phyloP scores from a whole-genome alignment of 306 rosid species.

The Senna tora region DNA sequence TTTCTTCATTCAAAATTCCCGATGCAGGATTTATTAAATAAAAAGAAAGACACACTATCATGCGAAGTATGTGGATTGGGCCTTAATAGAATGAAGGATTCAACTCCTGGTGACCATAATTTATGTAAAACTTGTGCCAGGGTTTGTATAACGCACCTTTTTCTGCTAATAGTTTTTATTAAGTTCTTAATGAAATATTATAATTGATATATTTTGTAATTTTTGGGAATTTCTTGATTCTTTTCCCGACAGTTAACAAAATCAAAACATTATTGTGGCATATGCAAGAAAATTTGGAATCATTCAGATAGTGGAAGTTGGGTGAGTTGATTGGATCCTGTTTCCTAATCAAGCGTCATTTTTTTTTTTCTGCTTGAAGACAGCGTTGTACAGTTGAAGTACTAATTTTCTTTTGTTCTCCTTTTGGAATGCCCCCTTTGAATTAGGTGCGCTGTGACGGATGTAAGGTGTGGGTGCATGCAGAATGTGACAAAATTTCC shows the following conservation, averaged over 20 bases:
- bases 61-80: constrained; percentile 80
- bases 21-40: constrained; percentile 59
- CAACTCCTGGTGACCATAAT: constrained; percentile 54
- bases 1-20: constrained; percentile 32
- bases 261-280: constrained; percentile 91
- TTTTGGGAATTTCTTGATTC: constrained; percentile 24
- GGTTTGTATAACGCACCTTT: constrained; percentile 58
- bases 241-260: constrained; percentile 64
- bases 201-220: constrained; percentile 31
- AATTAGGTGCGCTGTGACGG: constrained; percentile 97
- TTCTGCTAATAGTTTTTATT: constrained; percentile 21
- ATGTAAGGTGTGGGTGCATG: constrained; percentile 98
- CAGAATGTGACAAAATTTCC: constrained; percentile 90
- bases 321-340: constrained; percentile 62
- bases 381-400: constrained; percentile 16
- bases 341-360: constrained; percentile 13
- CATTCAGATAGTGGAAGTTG: constrained; percentile 95
- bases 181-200: constrained; percentile 34
- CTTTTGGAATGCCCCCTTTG: constrained; percentile 32
- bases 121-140: constrained; percentile 83
- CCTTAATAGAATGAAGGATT: constrained; percentile 62
- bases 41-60: constrained; percentile 51
- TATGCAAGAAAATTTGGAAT: constrained; percentile 90
- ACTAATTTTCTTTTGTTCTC: constrained; percentile 10
- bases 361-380: constrained; percentile 18